phyloP scores from a whole-genome alignment of 108 stramenopile genomes.

The Ochromonas danica region DNA sequence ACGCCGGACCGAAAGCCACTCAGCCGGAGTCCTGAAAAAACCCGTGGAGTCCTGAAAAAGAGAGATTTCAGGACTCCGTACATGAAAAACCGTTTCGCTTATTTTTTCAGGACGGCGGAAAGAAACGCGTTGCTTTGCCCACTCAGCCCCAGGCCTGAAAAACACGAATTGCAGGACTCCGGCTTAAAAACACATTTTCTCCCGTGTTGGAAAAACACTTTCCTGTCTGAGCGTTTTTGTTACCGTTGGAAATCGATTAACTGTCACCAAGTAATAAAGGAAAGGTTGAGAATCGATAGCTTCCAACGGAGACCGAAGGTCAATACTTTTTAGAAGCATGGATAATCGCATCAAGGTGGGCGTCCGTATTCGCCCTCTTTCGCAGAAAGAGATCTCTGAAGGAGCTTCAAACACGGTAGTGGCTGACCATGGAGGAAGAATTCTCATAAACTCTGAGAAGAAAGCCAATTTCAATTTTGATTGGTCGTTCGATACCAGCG shows the following conservation, averaged over 20 bases:
- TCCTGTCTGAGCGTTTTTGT: too few species aligned
- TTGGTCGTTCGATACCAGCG: background rate
- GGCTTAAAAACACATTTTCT: background rate
- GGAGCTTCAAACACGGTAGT: background rate
- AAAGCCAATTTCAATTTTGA: constrained; percentile 9
- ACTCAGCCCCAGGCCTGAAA: constrained; percentile 5
- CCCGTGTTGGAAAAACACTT: background rate
- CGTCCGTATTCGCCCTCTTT: constrained; percentile 11
- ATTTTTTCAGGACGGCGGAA: background rate
- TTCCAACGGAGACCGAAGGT: too few species aligned
- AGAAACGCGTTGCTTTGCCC: constrained; percentile 13
- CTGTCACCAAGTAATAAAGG: too few species aligned
- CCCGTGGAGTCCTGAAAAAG: too few species aligned
- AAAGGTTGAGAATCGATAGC: too few species aligned
- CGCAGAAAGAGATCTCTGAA: background rate
- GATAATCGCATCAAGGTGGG: constrained; percentile 31
- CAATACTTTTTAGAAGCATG: background rate
- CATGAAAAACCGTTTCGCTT: constrained; percentile 1
- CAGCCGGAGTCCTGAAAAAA: constrained; percentile 8
- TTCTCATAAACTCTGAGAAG: background rate
- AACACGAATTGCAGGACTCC: constrained; percentile 14
- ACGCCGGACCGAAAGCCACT: constrained; percentile 4
- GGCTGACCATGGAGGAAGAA: background rate
- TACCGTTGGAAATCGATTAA: too few species aligned
- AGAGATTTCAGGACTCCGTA: too few species aligned